Evolutionary conservation across 345 rosid species (phyloP).

Genomic region (Populus simonii): DNA sequence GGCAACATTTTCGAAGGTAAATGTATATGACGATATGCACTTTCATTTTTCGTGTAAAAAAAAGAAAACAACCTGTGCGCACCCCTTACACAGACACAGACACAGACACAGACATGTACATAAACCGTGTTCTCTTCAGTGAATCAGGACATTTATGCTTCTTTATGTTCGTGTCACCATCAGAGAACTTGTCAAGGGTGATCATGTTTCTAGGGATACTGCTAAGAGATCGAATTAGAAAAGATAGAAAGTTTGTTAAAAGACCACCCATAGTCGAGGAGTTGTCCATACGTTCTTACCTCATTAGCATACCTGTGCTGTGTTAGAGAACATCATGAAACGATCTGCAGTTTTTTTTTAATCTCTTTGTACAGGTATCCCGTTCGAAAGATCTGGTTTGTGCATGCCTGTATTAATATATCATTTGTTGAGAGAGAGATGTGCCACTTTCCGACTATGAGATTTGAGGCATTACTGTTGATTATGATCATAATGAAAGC

Average conservation of each 20-base stretch:
- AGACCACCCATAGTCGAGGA: neutral
- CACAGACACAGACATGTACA: too few relatives aligned
- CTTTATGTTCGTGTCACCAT: too few relatives aligned
- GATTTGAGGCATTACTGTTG: neutral
- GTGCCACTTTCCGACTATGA: too few relatives aligned
- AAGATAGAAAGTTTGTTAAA: neutral
- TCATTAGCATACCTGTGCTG: neutral
- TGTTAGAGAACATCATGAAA: neutral
- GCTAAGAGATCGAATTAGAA: neutral
- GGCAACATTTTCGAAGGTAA: neutral
- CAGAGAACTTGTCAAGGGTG: too few relatives aligned
- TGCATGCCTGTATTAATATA: slow-evolving; percentile 4
- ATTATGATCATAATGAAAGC: neutral
- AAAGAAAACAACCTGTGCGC: too few relatives aligned
- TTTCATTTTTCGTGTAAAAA: too few relatives aligned
- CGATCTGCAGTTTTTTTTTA: neutral
- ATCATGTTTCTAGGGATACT: too few relatives aligned
- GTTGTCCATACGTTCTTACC: neutral
- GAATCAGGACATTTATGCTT: too few relatives aligned
- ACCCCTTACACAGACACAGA: too few relatives aligned
- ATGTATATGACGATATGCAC: neutral
- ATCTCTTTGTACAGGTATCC: neutral
- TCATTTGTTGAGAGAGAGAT: neutral
- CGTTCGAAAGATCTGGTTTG: neutral
- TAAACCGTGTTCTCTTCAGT: too few relatives aligned